Evolutionary conservation across 768 basidiomycete genomes (phyloP), one percentile per base, ranked within the genome.

Genomic region (Kwoniella sp.): DNA sequence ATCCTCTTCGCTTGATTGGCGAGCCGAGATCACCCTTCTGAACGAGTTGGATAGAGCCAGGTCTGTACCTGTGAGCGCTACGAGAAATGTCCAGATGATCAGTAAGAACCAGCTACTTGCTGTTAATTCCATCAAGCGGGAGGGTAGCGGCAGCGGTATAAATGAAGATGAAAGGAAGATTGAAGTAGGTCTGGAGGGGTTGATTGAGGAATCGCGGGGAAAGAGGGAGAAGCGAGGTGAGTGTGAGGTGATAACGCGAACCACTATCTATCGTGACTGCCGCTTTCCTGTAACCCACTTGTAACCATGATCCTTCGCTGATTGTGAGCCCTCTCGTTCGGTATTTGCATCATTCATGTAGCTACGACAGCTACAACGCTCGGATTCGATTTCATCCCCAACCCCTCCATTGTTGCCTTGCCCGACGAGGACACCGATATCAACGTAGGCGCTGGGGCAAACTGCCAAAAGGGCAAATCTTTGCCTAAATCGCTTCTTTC

Each of bases 351-450:
- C n/a, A n/a, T n/a, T n/a, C n/a, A n/a, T n/a, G n/a, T n/a, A 77
- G 73, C 68, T 30, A 74, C 73, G 1, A 73, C 72, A 13, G 76
- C 76, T 25, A 69, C 76, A 2, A 63, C 71, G 1, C 63, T 77
- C 3, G 76, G 76, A n/a, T 77, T 74, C 60, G 72, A 77, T 36
- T 70, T 77, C 22, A 65, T 77, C 21, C 64, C 73, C 26, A 77
- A 69, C 44, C 69, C 71, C 15, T 63, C 71, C 1, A 60, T 74
- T 55, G 30, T 77, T 7, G 63, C 71, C 44, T 44, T 77, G 10
- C 72, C 72, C 40, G 70, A 77, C 24, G 19, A n/a, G 15, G n/a
- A 22, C 21, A 26, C n/a, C 19, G 58, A 24, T n/a, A 13, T 22
- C 17, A 19, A 19, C 17, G 40, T 19, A 44, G 3, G 40, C 17